A percentile compares a stretch with the other conserved stretches of the same genome.
These are phyloP conservation scores for Infundibulicybe gibba DNA, from an alignment of 768 basidiomycete species.

Conservation along the genomic window DNA sequence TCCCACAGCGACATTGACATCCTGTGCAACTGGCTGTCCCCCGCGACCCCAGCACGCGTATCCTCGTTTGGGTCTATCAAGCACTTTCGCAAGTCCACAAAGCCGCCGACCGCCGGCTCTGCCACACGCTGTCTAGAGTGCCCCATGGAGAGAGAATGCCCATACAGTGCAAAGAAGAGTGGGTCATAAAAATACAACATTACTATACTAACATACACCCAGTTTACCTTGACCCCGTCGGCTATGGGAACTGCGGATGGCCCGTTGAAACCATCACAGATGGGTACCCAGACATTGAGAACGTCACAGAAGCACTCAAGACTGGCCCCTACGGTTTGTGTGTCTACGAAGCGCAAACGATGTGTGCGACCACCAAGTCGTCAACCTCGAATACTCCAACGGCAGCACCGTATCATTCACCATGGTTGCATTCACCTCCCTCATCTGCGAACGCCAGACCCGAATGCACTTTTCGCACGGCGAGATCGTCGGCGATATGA, in stretches of 20 bases:
- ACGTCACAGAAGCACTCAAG: conserved; percentile 68
- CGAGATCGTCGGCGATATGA: conserved; percentile 88
- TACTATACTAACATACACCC: conserved; percentile 4
- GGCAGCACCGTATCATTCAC: conserved; percentile 85
- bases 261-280: conserved; percentile 70
- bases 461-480: conserved; percentile 84
- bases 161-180: conserved; percentile 89
- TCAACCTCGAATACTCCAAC: conserved; percentile 82
- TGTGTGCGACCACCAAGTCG: conserved; percentile 89
- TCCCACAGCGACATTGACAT: conserved; percentile 76
- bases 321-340: conserved; percentile 75
- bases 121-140: conserved; percentile 79
- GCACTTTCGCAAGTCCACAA: conserved; percentile 73
- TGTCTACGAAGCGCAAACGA: conserved; percentile 85
- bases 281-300: conserved; percentile 84
- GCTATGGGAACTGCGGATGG: conserved; percentile 53
- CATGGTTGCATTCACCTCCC: conserved; percentile 82
- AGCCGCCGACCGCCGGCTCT: conserved; percentile 64
- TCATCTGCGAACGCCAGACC: conserved; percentile 79
- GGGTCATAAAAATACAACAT: conserved; percentile 11
- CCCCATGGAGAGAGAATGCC: conserved; percentile 64
- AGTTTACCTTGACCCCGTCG: conserved; percentile 84
- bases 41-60: conserved; percentile 59
- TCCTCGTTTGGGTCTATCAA: conserved; percentile 86
- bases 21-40: conserved; percentile 72